Evolutionary conservation across 2,329 filamentous ascomycete genomes (phyloP).

Genomic region (Emergomyces orientalis): DNA sequence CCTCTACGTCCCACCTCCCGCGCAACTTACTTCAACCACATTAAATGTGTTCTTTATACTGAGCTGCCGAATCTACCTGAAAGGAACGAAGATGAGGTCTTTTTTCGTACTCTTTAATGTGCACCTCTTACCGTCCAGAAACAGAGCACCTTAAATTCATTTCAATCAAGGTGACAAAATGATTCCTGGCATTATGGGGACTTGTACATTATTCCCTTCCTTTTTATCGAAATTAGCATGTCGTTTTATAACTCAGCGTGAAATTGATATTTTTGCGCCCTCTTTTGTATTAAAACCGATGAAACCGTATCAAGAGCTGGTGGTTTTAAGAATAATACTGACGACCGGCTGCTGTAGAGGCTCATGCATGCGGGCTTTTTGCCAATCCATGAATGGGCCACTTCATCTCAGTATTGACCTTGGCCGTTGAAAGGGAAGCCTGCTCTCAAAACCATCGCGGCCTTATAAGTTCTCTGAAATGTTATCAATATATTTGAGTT

Average conservation of each 20-base stretch:
- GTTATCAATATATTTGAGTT: no score
- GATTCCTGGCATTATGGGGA: conserved; percentile 2
- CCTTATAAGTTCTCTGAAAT: no score
- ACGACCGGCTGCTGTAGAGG: background rate
- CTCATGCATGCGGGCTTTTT: background rate
- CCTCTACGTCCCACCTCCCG: background rate
- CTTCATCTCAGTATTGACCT: background rate
- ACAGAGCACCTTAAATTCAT: background rate
- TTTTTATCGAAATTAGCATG: conserved; percentile 4
- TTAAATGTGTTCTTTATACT: background rate
- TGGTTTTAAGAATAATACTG: background rate
- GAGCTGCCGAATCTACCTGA: background rate
- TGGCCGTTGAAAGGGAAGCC: background rate
- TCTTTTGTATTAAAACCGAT: background rate
- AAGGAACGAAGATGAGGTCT: background rate
- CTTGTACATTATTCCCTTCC: conserved; percentile 6
- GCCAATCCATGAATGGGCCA: background rate
- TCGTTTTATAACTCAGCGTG: background rate
- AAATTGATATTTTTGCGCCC: background rate
- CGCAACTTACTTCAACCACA: background rate
- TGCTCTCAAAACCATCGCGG: no score
- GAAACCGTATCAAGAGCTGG: background rate
- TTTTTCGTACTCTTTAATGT: background rate
- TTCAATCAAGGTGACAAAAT: conserved; percentile 3
- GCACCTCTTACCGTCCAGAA: conserved; percentile 4